phyloP scores from a whole-genome alignment of 192 early-diverging fungal genomes.

The Coemansia sp. region DNA sequence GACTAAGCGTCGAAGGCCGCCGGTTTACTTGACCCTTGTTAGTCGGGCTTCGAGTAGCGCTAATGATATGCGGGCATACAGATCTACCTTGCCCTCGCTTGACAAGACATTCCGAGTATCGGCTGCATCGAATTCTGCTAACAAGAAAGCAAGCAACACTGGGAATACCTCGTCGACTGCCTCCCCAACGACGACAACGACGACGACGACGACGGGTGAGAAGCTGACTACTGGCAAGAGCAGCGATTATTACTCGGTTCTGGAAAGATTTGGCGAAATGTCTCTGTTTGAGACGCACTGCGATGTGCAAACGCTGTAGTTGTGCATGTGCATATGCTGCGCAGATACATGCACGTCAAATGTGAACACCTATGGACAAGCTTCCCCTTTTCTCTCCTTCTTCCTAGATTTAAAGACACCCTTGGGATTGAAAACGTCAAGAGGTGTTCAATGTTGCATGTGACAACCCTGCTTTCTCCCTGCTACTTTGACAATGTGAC shows the following conservation, averaged over 20 bases:
- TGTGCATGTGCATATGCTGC: not conserved
- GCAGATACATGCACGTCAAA: not conserved
- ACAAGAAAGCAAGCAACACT: not conserved
- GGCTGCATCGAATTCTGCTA: slow-evolving; percentile 2
- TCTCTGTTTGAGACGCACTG: slow-evolving; percentile 40
- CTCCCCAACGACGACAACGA: not conserved
- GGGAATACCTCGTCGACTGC: not conserved
- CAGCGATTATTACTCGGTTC: slow-evolving; percentile 40
- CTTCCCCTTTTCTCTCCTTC: not conserved
- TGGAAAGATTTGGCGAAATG: slow-evolving; percentile 53
- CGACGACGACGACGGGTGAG: not conserved
- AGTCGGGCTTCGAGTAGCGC: slow-evolving; percentile 29
- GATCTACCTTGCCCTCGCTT: slow-evolving; percentile 19
- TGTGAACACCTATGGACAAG: not conserved
- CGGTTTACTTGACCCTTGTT: slow-evolving; percentile 65
- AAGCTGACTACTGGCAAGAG: slow-evolving; percentile 5
- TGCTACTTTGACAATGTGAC: not conserved
- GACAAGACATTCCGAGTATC: slow-evolving; percentile 26
- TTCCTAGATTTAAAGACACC: not conserved
- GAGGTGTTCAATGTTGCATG: not conserved
- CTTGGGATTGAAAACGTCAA: not conserved
- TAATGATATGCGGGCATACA: slow-evolving; percentile 13
- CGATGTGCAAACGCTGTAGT: slow-evolving; percentile 17
- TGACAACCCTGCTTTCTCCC: not conserved
- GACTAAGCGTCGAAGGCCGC: slow-evolving; percentile 62